These are phyloP conservation scores for Selenicereus undatus DNA, from an alignment of 148 eudicot species.

Conservation along the genomic window DNA sequence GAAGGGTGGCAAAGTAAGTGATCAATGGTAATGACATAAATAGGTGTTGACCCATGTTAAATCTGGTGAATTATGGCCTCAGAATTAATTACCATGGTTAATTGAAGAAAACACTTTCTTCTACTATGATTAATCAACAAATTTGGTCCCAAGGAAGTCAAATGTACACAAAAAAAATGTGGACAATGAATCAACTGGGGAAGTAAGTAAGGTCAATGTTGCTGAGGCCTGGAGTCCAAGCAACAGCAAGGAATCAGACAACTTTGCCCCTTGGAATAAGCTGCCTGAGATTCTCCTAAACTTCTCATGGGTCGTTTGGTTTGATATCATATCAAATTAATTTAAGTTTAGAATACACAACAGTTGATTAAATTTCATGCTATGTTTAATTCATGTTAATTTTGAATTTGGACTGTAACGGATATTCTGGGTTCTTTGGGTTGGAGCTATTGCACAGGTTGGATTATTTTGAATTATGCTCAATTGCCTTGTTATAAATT, in stretches of 20 bases:
- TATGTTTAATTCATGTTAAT: too few species aligned
- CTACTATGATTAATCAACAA: background rate
- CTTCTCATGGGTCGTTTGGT: too few species aligned
- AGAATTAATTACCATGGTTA: background rate
- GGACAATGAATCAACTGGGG: background rate
- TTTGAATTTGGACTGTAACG: too few species aligned
- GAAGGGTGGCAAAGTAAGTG: background rate
- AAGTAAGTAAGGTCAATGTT: background rate
- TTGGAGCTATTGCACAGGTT: too few species aligned
- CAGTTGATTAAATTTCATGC: too few species aligned
- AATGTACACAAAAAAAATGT: background rate
- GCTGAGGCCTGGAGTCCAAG: background rate
- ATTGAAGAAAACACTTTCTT: background rate
- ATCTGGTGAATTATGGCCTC: background rate
- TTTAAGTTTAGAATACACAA: too few species aligned
- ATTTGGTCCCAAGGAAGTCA: background rate
- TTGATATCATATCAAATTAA: too few species aligned
- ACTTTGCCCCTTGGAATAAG: too few species aligned
- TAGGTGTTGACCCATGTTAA: background rate
- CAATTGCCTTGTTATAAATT: too few species aligned
- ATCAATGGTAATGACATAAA: background rate
- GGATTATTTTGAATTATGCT: too few species aligned
- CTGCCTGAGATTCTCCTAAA: too few species aligned
- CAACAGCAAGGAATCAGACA: background rate
- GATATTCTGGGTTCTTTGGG: too few species aligned